Evolutionary conservation across 352 stramenopile species (phyloP), one percentile per base, ranked within the genome.

Genomic region (Phytophthora chlamydospora): DNA sequence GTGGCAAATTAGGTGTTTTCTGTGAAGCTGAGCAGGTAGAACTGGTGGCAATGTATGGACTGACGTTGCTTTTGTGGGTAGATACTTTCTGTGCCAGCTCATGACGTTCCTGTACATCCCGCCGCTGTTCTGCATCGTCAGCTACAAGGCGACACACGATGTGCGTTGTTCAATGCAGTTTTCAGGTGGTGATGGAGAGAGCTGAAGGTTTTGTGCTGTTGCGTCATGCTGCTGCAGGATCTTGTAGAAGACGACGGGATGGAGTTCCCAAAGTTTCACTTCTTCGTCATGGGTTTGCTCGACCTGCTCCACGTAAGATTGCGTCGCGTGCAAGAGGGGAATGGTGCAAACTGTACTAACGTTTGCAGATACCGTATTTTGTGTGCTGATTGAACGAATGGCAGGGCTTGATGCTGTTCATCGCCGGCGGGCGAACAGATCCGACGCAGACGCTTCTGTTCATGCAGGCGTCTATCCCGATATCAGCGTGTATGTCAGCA

Each of bases 61-160:
- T 58, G 13, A 58, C 21, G 32, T 21, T 46, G n/a, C 8, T 33
- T 58, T 33, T 49, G 12, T 45, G 12, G 2, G 11, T 43, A 93
- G 86, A 66, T 96, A 96, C 66, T 94, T 96, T 71, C 70, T 96
- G 19, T 91, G 75, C 42, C 85, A 95, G 65, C 50, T 96, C 49
- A 93, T 91, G 76, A 96, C 84, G 38, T 95, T 96, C 41, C 59
- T 96, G 58, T 96, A 91, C 76, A 95, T 96, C 49, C 88, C 85
- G 34, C 83, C 85, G 27, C 72, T 94, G 57, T 96, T 96, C 53
- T 93, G 82, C 58, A 86, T 94, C 47, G 78, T 90, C n/a, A 88
- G 85, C 34, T 93, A 95, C 72, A 90, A 89, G 39, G 87, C 85
- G 6, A 77, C 88, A 3, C 88, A 90, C 53, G 75, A 88, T 33